Evolutionary conservation across 1,284 basidiomycete genomes (phyloP).

Genomic region (Coriolopsis trogii): DNA sequence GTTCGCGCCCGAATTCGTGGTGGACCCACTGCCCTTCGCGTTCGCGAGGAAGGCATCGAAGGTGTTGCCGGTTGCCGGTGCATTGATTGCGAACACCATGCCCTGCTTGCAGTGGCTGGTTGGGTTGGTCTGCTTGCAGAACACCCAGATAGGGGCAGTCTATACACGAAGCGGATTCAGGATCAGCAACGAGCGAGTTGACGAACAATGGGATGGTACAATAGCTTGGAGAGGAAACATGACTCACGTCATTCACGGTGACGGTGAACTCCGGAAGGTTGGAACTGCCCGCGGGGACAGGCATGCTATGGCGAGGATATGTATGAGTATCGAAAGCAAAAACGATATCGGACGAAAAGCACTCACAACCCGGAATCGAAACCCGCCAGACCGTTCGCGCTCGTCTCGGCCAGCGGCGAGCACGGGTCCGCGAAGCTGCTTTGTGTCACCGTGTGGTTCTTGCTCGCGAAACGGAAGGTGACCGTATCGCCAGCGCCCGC

Average conservation of each 20-base stretch:
- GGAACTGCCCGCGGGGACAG: constrained; percentile 45
- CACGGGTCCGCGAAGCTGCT: constrained; percentile 63
- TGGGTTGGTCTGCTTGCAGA: constrained; percentile 55
- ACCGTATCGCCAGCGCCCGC: constrained; percentile 61
- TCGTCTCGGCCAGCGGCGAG: constrained; percentile 46
- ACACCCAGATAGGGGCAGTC: constrained; percentile 61
- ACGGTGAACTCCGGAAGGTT: constrained; percentile 56
- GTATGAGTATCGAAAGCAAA: constrained; percentile 1
- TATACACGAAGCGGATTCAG: constrained; percentile 24
- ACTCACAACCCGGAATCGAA: constrained; percentile 67
- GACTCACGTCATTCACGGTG: constrained; percentile 55
- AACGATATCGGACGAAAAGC: background rate
- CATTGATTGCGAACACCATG: constrained; percentile 71
- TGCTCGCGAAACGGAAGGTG: constrained; percentile 58
- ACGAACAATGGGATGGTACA: too few relatives aligned
- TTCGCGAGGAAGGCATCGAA: constrained; percentile 57
- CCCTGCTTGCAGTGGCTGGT: constrained; percentile 56
- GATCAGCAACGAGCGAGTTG: background rate
- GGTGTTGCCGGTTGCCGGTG: constrained; percentile 55
- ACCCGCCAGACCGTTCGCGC: constrained; percentile 51
- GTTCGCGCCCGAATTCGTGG: too few relatives aligned
- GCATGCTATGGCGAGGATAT: constrained; percentile 39
- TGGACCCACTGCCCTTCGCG: constrained; percentile 30
- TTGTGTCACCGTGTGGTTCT: constrained; percentile 56
- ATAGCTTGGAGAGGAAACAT: constrained; percentile 1